A percentile compares a stretch with the other conserved stretches of the same genome.
These are phyloP conservation scores for Schizochytrium sp. DNA, from an alignment of 108 stramenopile genomes.

Conservation along the genomic window DNA sequence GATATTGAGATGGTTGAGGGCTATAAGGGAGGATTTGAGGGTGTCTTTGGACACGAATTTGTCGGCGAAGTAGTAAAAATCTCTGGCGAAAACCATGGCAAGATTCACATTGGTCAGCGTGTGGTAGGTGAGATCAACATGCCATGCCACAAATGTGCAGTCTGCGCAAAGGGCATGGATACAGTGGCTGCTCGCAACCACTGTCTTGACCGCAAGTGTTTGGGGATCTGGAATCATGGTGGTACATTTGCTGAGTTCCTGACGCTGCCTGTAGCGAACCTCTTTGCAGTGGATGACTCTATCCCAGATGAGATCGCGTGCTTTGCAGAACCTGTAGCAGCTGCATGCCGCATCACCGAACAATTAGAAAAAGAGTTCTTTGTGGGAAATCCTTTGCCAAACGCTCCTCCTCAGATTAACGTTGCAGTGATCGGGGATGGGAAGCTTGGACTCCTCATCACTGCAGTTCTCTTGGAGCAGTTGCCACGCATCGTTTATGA, in stretches of 20 bases:
- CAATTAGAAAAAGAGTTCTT: background rate
- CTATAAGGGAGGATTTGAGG: constrained; percentile 81
- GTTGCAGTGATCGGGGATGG: constrained; percentile 60
- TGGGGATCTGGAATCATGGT: background rate
- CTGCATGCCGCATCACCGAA: constrained; percentile 11
- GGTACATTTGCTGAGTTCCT: constrained; percentile 19
- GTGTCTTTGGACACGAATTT: constrained; percentile 74
- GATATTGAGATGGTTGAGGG: constrained; percentile 84
- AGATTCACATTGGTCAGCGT: background rate
- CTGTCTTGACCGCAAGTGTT: constrained; percentile 39
- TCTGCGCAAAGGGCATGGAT: background rate
- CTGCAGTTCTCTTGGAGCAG: constrained; percentile 59
- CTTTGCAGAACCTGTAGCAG: constrained; percentile 41
- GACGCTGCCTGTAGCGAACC: constrained; percentile 10
- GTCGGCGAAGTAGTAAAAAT: constrained; percentile 37
- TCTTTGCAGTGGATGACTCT: background rate
- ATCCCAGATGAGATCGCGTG: constrained; percentile 13
- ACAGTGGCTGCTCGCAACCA: constrained; percentile 49
- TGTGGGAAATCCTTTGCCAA: background rate
- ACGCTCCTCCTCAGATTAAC: background rate
- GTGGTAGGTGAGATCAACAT: constrained; percentile 59
- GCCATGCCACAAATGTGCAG: constrained; percentile 23
- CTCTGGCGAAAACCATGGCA: background rate
- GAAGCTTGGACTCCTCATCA: constrained; percentile 62
- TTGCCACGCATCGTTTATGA: constrained; percentile 1